Evolutionary conservation across 1,139 yeast species (phyloP), one percentile per base, ranked within the genome.

Genomic region (Insectozyma bohioensis): DNA sequence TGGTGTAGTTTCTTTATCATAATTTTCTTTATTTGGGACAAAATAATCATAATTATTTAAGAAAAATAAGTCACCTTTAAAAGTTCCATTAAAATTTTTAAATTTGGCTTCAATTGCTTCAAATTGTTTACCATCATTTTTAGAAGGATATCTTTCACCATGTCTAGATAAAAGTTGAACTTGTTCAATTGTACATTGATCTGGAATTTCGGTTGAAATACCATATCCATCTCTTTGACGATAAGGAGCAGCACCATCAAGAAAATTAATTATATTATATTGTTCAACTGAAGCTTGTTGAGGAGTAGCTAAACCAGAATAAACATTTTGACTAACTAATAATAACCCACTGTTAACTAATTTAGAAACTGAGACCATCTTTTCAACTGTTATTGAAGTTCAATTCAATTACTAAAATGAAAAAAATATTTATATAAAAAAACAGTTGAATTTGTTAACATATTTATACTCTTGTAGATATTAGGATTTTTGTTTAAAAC

Each of bases 71-170:
- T 52, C 54, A 0, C 69, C 70, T 31, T 49, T 51, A 38, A 58
- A 53, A 3, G 59, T 55, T 1, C 49, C 45, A 21, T 54, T 51
- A 41, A 52, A 53, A 11, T 42, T 32, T 31, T 47, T 29, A 31
- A 59, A 46, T 36, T 53, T 56, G 8, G 43, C 28, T 35, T 47
- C 35, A 24, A 58, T 37, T 7, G 45, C 44, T 28, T 54, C 46
- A 22, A 39, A 43, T 8, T 26, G 26, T 21, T 39, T 38, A 15
- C 68, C 72, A 12, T 51, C 49, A 19, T 51, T 44, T 12, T 48
- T 48, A 3, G 66, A 56, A 12, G 86, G 87, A 51, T 67, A 83
- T 47, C 92, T 63, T 49, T 81, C 88, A n/a, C 90, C 92, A 47
- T 84, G 92, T 51, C 92, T 72, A 37, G 73, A 67, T 31, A 78